phyloP scores from a whole-genome alignment of 1,139 yeast genomes.

The Saccharomyces hybrid region DNA sequence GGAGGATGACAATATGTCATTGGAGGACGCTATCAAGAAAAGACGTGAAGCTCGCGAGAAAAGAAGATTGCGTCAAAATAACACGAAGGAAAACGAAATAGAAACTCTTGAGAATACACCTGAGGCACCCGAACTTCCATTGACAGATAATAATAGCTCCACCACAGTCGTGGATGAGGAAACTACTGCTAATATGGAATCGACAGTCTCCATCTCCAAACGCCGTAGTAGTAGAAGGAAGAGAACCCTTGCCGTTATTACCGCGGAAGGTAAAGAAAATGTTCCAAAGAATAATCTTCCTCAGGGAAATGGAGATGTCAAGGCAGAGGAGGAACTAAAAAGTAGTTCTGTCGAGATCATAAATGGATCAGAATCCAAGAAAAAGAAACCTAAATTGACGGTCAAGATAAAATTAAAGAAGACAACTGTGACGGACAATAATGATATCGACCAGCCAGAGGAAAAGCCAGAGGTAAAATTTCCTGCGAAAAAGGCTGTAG shows the following conservation, averaged over 20 bases:
- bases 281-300: no score
- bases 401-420: slow-evolving; percentile 22
- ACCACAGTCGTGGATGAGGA: no score
- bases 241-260: no score
- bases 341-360: slow-evolving; percentile 4
- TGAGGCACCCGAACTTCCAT: slow-evolving; percentile 5
- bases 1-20: slow-evolving; percentile 58
- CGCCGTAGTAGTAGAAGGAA: no score
- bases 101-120: slow-evolving; percentile 27
- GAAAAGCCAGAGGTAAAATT: neutral
- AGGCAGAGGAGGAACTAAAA: slow-evolving; percentile 17
- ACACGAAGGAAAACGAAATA: slow-evolving; percentile 1
- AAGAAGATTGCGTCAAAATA: slow-evolving; percentile 26
- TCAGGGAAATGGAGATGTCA: no score
- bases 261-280: no score
- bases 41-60: slow-evolving; percentile 45
- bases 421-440: slow-evolving; percentile 8
- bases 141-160: no score
- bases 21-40: slow-evolving; percentile 63
- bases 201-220: no score
- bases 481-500: no score
- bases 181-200: no score
- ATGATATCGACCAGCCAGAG: neutral
- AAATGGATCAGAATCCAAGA: slow-evolving; percentile 10
- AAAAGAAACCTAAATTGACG: slow-evolving; percentile 23